Base-by-base conservation (phyloP, 192 early-diverging fungal species). In the Coemansia asiatica region DNA sequence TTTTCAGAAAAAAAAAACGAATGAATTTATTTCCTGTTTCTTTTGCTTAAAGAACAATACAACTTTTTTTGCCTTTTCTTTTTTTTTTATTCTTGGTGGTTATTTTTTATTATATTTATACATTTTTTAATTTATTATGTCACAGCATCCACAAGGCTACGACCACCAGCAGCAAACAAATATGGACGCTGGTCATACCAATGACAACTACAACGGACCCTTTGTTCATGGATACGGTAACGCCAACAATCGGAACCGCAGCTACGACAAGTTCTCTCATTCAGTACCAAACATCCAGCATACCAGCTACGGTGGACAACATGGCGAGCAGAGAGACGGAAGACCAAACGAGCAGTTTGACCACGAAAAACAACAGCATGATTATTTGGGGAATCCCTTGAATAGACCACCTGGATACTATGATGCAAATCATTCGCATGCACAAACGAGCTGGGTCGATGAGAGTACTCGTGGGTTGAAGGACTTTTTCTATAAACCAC, bases 401-500 rank as follows among this genome's bases (percentile, higher is more conserved):
- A 58, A 58, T n/a, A n/a, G 16, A 13, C 31, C 28, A 58, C 28
- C 53, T 7, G 53, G 6, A 16, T 27, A 56, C 16, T 33, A 44
- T 15, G 48, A 60, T 28, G n/a, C 48, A 50, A 18, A 22, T 22
- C 0, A 50, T 50, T 21, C 48, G 18, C 18, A 21, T 22, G 22
- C 48, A 47, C 26, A 27, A 19, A 25, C 40, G 16, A 23, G 28
- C 66, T 18, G 15, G 6, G 48, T 21, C 25, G 46, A 63, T 33
- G 50, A 25, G 9, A 29, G 35, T 18, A 48, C 46, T 6, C 74
- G 74, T 50, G 55, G 61, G 4, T 36, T 76, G 2, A 50, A 46
- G 15, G 71, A 81, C 68, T 74, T 61, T 49, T 81, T 81, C 56
- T 74, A 75, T 61, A 81, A 81, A 51, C 61, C 68, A 44, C 78